Evolutionary conservation across 768 basidiomycete species (phyloP).

Genomic region (Phylloporus scabripes): DNA sequence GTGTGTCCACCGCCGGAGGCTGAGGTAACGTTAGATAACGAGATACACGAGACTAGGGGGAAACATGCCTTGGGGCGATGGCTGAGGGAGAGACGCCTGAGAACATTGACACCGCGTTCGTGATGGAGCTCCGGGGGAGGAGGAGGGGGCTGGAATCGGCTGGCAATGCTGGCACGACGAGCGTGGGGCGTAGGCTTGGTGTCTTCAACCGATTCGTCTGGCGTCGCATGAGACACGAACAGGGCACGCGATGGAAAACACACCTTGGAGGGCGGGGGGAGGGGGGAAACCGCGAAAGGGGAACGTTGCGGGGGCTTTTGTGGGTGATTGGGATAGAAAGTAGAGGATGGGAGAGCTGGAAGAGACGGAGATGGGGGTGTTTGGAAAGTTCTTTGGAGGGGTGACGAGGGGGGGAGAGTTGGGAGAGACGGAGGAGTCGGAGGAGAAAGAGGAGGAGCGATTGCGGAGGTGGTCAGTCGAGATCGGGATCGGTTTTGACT

Average conservation of each 20-base stretch:
- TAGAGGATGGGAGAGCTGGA: slow-evolving; percentile 70
- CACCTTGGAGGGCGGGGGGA: slow-evolving; percentile 61
- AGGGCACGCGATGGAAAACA: slow-evolving; percentile 4
- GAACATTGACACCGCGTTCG: slow-evolving; percentile 65
- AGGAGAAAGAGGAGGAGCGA: slow-evolving; percentile 62
- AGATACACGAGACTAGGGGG: neutral
- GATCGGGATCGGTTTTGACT: slow-evolving; percentile 65
- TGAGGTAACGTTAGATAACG: slow-evolving; percentile 2
- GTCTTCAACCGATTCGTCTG: slow-evolving; percentile 41
- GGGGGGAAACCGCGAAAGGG: slow-evolving; percentile 53
- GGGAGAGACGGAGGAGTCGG: slow-evolving; percentile 50
- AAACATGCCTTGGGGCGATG: slow-evolving; percentile 52
- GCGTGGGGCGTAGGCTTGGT: slow-evolving; percentile 41
- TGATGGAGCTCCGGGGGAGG: slow-evolving; percentile 42
- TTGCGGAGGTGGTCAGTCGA: slow-evolving; percentile 39
- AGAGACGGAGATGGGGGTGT: slow-evolving; percentile 44
- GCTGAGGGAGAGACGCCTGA: slow-evolving; percentile 70
- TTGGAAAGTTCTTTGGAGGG: slow-evolving; percentile 43
- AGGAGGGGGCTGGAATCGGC: slow-evolving; percentile 48
- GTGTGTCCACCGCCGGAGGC: slow-evolving; percentile 11
- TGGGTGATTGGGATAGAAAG: slow-evolving; percentile 56
- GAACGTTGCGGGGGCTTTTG: slow-evolving; percentile 49
- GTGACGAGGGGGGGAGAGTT: slow-evolving; percentile 49
- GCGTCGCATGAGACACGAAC: neutral
- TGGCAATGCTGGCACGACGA: slow-evolving; percentile 57